Evolutionary conservation across 495 filamentous ascomycete genomes (phyloP), one percentile per base, ranked within the genome.

Genomic region (Talaromyces ruber): DNA sequence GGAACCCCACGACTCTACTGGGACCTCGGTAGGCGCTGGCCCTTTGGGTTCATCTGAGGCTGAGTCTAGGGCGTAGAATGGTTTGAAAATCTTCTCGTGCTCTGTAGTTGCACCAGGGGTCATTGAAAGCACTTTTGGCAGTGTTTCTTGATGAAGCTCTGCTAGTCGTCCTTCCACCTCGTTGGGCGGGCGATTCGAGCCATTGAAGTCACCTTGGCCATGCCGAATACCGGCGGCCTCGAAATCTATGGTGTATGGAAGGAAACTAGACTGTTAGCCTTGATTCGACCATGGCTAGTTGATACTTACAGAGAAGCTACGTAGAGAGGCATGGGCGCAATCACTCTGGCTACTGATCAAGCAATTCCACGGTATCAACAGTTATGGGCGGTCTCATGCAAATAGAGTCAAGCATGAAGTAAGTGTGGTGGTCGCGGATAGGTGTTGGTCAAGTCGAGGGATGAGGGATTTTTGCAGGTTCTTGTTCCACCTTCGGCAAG

Each of bases 231-330:
- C 66, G 1, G 70, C 59, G 51, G 68, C 37, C 51, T 68, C 66
- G 61, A 77, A 77, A 53, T 74, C 71, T 59, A 78, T 72, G 21
- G 72, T 77, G 61, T 76, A 75, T 2, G 74, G 73, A 26, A 76
- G 72, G 22, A 75, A 76, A 24, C 74, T 75, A 37, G 12, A 18
- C n/a, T 21, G 16, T 57, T 34, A 57, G 54, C 12, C 16, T 34
- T 25, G 32, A 6, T 11, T 12, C 11, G 16, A 24, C 7, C 28
- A 14, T 39, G 14, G 34, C 5, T 12, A 2, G 16, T 2, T 16
- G 34, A 29, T 56, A 79, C 86, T 83, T 78, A 88, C 86, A 88
- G 76, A 16, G 86, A 87, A 64, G 79, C 85, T 58, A 88, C 77
- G 66, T 88, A 88, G 69, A 86, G 80, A 18, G 86, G 87, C 86